phyloP scores from a whole-genome alignment of 352 stramenopile species.

The Salisapilia sapeloensis region DNA sequence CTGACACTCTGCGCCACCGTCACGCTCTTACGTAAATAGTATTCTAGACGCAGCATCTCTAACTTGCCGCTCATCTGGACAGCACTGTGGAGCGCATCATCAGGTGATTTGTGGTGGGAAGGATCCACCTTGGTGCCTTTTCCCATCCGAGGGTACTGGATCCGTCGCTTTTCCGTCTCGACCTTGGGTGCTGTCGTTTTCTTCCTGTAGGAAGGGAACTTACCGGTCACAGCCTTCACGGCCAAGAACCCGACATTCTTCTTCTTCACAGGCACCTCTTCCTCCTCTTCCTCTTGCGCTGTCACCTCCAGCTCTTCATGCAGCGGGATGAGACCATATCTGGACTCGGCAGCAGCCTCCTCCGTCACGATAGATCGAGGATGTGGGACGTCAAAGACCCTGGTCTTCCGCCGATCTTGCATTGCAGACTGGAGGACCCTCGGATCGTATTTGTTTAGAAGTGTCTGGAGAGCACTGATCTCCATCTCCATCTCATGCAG shows the following conservation, averaged over 20 bases:
- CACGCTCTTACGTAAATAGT: constrained; percentile 72
- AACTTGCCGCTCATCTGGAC: constrained; percentile 42
- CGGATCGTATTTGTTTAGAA: constrained; percentile 43
- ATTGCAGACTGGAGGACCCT: no score
- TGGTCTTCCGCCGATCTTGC: background rate
- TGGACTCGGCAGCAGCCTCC: background rate
- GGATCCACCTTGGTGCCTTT: constrained; percentile 34
- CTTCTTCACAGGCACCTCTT: background rate
- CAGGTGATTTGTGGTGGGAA: no score
- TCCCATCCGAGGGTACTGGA: constrained; percentile 57
- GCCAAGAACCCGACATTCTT: background rate
- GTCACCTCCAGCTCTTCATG: background rate
- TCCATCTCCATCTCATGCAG: constrained; percentile 72
- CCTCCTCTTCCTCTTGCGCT: background rate
- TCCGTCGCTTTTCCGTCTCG: background rate
- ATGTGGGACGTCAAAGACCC: background rate
- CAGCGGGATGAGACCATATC: background rate
- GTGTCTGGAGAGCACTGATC: constrained; percentile 42
- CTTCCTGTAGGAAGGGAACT: background rate
- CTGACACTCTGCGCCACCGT: constrained; percentile 71
- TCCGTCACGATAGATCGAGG: background rate
- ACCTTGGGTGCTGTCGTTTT: background rate
- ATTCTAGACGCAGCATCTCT: constrained; percentile 61
- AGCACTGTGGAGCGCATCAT: constrained; percentile 35
- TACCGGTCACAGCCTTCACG: no score